Base-by-base conservation (phyloP, 208 protist species). In the Wallacemonas collosoma region DNA sequence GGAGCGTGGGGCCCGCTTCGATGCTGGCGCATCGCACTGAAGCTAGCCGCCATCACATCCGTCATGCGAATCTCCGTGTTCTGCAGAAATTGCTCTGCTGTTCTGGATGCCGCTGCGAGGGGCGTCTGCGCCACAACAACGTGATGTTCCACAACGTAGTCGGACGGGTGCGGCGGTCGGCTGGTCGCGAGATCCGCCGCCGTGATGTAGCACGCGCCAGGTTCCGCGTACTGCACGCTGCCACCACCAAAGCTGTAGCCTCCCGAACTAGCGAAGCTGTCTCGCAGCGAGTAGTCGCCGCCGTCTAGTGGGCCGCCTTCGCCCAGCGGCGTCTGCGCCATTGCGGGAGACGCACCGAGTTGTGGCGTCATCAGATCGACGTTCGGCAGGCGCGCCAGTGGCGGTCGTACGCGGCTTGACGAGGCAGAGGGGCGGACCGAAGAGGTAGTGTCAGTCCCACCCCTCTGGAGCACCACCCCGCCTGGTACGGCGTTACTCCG, bases 1-100 rank as follows among this genome's bases (percentile, higher is more conserved):
- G 11, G 47, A 8, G 47, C 0, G 47, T 51, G 7, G 47, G 47
- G 47, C 14, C 14, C 11, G 14, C 47, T 51, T 15, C 47, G 47
- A 8, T 51, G 44, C 63, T 53, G 74, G 39, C 75, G 73, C 68
- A 86, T 73, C 6, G 81, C 77, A 15, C 65, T 71, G 47, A 86
- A 75, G 68, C 81, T 86, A 35, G 70, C 75, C 39, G 68, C 76
- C n/a, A 86, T 71, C 64, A 86, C 72, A 11, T 82, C 77, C 39
- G 65, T 43, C 17, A 86, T 76, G 58, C 71, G 72, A 47, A 63
- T 36, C 54, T 86, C 81, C 2, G 71, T 43, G 36, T 73, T 77
- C 1, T 61, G 38, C 38, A 76, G 15, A 38, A 80, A 60, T 14
- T 51, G 47, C 0, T 51, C 47, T 44, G 65, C 56, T 5, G 63